phyloP scores from a whole-genome alignment of 805 yeast species.

The Blastobotrys muscicola region DNA sequence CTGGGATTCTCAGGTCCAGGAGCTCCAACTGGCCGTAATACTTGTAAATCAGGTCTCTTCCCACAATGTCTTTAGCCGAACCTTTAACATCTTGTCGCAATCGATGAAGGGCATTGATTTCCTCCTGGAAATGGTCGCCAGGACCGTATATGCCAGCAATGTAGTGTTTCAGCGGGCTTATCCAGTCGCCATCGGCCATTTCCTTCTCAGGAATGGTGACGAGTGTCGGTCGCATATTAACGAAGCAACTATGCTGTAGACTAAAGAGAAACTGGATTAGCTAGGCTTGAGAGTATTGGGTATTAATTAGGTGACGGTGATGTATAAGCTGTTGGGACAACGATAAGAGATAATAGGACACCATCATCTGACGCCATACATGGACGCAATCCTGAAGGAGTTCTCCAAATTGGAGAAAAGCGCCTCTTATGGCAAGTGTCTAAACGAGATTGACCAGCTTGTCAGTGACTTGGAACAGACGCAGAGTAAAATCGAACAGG shows the following conservation, averaged over 20 bases:
- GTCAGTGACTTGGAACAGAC: constrained; percentile 21
- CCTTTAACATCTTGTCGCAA: constrained; percentile 53
- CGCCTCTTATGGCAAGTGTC: constrained; percentile 25
- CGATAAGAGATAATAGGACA: background rate
- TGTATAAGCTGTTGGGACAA: background rate
- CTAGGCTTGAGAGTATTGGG: no score
- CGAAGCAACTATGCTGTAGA: no score
- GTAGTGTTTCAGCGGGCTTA: constrained; percentile 46
- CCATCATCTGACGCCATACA: constrained; percentile 3
- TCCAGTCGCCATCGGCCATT: constrained; percentile 60
- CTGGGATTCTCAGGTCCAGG: constrained; percentile 66
- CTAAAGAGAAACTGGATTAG: no score
- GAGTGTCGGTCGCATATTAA: constrained; percentile 1
- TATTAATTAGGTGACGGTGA: no score
- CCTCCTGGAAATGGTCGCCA: constrained; percentile 47
- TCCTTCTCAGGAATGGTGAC: constrained; percentile 31
- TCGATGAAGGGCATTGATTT: constrained; percentile 44
- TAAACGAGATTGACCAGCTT: constrained; percentile 24
- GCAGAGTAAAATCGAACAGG: constrained; percentile 17
- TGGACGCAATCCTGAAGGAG: constrained; percentile 28
- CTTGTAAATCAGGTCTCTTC: constrained; percentile 47
- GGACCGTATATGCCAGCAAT: constrained; percentile 55
- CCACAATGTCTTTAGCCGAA: constrained; percentile 33
- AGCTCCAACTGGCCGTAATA: constrained; percentile 80
- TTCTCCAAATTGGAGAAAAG: constrained; percentile 22